Base-by-base conservation (phyloP, 106 monocot genomes). In the Triglochin maritima region DNA sequence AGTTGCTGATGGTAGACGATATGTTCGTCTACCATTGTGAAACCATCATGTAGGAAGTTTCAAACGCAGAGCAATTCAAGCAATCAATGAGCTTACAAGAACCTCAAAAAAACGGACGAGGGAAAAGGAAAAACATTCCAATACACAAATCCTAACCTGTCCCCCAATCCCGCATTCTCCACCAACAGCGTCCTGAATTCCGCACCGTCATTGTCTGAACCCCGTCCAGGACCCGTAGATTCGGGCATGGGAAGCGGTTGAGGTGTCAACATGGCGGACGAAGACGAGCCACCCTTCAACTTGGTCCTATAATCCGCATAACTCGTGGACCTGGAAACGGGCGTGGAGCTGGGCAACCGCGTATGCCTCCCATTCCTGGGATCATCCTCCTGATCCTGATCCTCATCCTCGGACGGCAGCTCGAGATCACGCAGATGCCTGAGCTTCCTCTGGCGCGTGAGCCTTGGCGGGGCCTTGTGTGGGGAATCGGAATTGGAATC, bases 371-470 rank as follows among this genome's bases (percentile, higher is more conserved):
- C 2, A 9, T 13, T 4, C 56, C n/a, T 29, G 29, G 29, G 29
- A 29, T 29, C 29, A 29, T 29, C 29, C 29, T 29, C 29, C 29
- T 29, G 29, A 29, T 29, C 29, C 8, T 4, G 56, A 12, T 9
- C 68, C 11, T 41, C 7, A 46, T 7, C 50, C 2, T 50, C 61
- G 12, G 42, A 4, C 9, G 50, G 50, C 49, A 67, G 15, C 48
- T 64, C 67, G 44, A 48, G 67, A 60, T 66, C 74, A 12, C 59
- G 29, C 43, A 67, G 74, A 49, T 74, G 74, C 17, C 74, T 56
- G 13, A 74, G 74, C 66, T 67, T 74, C 65, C 60, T 67, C 59
- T 59, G 67, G 3, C 74, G 74, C 12, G 67, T 74, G 50, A 74
- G 66, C 45, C 46, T 46, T 17, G 57, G 66, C 45, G 44, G 10